Conservation (phyloP, 2,329 filamentous ascomycete genomes). For the Nothopassalora personata region DNA sequence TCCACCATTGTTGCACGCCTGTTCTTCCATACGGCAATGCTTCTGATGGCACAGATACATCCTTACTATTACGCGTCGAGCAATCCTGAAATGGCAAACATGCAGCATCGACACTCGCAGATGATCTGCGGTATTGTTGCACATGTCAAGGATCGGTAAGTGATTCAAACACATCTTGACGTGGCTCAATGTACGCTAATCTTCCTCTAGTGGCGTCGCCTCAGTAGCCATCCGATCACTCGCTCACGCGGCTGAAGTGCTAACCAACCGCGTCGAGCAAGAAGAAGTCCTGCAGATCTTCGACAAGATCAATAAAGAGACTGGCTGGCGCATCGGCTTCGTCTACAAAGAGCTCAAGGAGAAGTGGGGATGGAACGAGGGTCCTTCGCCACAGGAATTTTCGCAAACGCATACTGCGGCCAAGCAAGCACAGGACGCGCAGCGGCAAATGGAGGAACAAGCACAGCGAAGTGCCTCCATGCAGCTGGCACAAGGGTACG, state of each 20-base stretch:
- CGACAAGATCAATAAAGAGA: constrained; percentile 66
- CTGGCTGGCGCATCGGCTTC: constrained; percentile 70
- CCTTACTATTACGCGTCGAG: constrained; percentile 56
- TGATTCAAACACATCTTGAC: background rate
- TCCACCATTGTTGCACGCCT: constrained; percentile 75
- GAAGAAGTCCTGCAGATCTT: constrained; percentile 75
- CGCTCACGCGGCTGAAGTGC: constrained; percentile 67
- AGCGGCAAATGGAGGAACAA: constrained; percentile 28
- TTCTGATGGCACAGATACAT: constrained; percentile 73
- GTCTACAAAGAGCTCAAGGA: constrained; percentile 68
- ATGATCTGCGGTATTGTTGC: constrained; percentile 86
- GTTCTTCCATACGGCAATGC: constrained; percentile 84
- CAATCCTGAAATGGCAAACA: constrained; percentile 61
- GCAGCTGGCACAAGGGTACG: constrained; percentile 22
- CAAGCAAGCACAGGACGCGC: constrained; percentile 21
- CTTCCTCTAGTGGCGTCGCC: constrained; percentile 56
- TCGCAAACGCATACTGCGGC: constrained; percentile 33
- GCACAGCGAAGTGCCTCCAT: constrained; percentile 23
- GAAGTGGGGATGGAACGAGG: constrained; percentile 69
- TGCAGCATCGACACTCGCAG: constrained; percentile 69
- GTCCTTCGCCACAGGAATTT: constrained; percentile 34
- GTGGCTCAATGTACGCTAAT: constrained; percentile 6
- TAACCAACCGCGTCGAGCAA: constrained; percentile 66
- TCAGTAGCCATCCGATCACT: constrained; percentile 75
- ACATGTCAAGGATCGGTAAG: constrained; percentile 69